Base-by-base conservation (phyloP, 495 filamentous ascomycete species). In the Daldinia grandis region DNA sequence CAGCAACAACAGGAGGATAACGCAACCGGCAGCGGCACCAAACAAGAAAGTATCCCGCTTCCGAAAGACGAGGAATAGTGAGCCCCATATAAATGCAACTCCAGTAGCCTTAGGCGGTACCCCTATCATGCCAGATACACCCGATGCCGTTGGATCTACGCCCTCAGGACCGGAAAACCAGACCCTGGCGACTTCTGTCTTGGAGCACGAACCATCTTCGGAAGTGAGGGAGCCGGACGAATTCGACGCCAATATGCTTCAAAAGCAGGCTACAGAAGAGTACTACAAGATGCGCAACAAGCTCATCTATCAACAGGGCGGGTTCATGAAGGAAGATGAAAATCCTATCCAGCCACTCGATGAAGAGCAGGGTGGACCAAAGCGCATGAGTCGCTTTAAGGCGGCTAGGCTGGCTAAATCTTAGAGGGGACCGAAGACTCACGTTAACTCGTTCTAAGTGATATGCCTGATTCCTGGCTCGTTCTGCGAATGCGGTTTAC, bases 311-410 rank as follows among this genome's bases (percentile, higher is more conserved):
- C 83, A 87, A 66, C 88, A 96, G 61, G 92, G 92, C 37, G 93
- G 93, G 1, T 94, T 95, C 74, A 72, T 87, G 74, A 81, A 85
- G 33, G 78, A 88, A 61, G 85, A 90, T 47, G 88, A 92, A 58
- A 81, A 84, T 6, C 84, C 86, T 50, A 83, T 86, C 17, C 81
- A 89, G 5, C 88, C 89, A 2, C 78, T 93, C 8, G 90, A 93
- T 64, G 89, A 90, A 64, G 88, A 90, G 61, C 86, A 91, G 10
- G 86, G 87, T 31, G 86, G 87, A 47, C 78, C 82, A 28, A 90
- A 86, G 76, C 91, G 90, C 69, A 81, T 97, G 64, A 98, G 95
- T 84, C 86, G 91, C 66, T 99, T 98, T 80, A 95, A 89, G 79
- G 93, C 94, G 61, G 93, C 95, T 5, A 87, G 93, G 56, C 76